Conservation (phyloP, 768 basidiomycete genomes). For the Lentinula raphanica region DNA sequence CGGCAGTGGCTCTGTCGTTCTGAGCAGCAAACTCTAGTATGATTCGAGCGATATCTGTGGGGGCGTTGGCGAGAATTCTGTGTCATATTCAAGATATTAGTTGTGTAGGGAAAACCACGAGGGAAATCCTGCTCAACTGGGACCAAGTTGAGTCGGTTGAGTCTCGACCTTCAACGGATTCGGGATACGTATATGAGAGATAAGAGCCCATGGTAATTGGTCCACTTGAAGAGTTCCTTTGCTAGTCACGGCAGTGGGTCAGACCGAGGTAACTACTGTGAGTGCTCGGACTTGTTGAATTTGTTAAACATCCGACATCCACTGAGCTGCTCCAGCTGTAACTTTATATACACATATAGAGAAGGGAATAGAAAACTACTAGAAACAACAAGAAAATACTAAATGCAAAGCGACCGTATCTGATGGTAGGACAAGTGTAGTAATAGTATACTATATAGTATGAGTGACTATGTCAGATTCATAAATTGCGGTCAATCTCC, state of each 20-base stretch:
- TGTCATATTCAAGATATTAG: background rate
- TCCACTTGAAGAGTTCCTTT: background rate
- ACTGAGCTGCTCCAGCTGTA: too few species aligned
- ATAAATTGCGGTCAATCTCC: too few species aligned
- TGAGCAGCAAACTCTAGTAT: conserved; percentile 6
- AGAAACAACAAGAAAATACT: too few species aligned
- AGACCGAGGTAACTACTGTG: background rate
- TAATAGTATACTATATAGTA: too few species aligned
- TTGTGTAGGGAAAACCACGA: background rate
- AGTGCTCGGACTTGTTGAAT: too few species aligned
- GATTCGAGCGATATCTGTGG: conserved; percentile 1
- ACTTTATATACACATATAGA: too few species aligned
- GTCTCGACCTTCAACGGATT: background rate
- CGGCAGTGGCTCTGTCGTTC: background rate
- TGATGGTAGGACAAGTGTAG: too few species aligned
- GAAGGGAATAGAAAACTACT: too few species aligned
- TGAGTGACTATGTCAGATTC: too few species aligned
- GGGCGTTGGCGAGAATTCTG: conserved; percentile 3
- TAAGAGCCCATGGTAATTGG: conserved; percentile 1
- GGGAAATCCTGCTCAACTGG: background rate
- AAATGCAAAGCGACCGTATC: too few species aligned
- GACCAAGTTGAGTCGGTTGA: background rate
- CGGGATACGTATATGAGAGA: background rate
- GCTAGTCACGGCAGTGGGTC: background rate
- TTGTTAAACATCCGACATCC: too few species aligned